Conservation (phyloP, 306 rosid species). For the Coriaria nepalensis region DNA sequence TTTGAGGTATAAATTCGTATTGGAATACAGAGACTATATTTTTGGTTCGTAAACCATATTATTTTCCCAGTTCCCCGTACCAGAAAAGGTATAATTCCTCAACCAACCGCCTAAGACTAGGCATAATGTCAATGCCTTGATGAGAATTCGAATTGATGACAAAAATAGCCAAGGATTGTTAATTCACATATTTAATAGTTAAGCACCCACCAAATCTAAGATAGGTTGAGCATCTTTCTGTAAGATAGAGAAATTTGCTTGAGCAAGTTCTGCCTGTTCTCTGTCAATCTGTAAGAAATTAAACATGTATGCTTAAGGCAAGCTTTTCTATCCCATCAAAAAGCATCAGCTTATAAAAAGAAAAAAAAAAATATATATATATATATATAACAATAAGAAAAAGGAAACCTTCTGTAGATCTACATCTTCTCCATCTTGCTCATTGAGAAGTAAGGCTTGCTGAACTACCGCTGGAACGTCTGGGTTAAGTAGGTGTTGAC, state of each 20-base stretch:
- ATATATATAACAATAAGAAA: conserved; percentile 5
- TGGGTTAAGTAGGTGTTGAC: conserved; percentile 76
- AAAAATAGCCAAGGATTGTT: neutral
- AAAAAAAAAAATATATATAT: neutral
- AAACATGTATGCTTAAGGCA: conserved; percentile 5
- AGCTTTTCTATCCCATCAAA: neutral
- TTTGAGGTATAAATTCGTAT: too few species aligned
- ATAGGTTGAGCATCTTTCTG: conserved; percentile 84
- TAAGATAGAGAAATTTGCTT: conserved; percentile 66
- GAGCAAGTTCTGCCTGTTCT: conserved; percentile 80
- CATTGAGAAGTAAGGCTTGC: conserved; percentile 65
- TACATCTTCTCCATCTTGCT: conserved; percentile 69
- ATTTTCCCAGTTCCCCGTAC: too few species aligned
- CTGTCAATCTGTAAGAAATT: conserved; percentile 55
- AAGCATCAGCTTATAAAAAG: neutral
- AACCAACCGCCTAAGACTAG: too few species aligned
- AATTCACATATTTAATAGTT: conserved; percentile 4
- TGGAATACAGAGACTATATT: too few species aligned
- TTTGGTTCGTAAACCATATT: too few species aligned
- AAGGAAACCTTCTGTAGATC: conserved; percentile 76
- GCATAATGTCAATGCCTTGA: too few species aligned
- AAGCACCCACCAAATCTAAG: conserved; percentile 60
- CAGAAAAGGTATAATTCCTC: too few species aligned
- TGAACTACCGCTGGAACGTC: conserved; percentile 81
- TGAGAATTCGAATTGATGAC: too few species aligned